Percentiles rank a stretch among this genome's conserved stretches.
phyloP scores from a whole-genome alignment of 2,329 filamentous ascomycete species.

The Diaporthe sp. region DNA sequence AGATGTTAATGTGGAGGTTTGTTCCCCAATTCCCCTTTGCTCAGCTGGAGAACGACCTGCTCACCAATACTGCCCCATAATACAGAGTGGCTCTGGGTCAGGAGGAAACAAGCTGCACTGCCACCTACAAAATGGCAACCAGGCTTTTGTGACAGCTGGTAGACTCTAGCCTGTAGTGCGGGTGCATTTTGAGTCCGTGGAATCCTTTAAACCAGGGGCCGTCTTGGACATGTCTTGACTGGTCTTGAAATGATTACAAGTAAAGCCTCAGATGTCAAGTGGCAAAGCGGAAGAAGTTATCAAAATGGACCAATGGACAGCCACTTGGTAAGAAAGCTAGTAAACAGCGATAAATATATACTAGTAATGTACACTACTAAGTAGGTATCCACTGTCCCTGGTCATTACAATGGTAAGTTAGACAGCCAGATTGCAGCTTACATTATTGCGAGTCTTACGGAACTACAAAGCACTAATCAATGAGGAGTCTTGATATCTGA shows the following conservation, averaged over 20 bases:
- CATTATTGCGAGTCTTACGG: too few species aligned
- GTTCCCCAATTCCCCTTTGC: not conserved
- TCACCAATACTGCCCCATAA: not conserved
- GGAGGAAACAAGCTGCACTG: not conserved
- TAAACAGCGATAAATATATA: too few species aligned
- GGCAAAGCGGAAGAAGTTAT: not conserved
- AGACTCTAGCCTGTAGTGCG: not conserved
- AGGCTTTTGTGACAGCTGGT: not conserved
- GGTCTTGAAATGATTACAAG: not conserved
- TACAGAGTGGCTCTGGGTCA: not conserved
- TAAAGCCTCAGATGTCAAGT: not conserved
- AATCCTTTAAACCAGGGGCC: not conserved
- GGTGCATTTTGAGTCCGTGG: not conserved
- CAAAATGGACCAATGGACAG: too few species aligned
- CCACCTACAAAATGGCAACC: not conserved
- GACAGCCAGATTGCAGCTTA: too few species aligned
- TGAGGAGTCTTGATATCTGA: too few species aligned
- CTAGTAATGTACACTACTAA: too few species aligned
- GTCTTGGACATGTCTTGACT: not conserved
- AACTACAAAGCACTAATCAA: too few species aligned
- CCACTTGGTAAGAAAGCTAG: too few species aligned
- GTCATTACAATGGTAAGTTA: too few species aligned
- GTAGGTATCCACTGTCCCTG: too few species aligned
- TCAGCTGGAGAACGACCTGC: not conserved
- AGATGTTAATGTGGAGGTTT: constrained; percentile 20